Percentiles rank a stretch among this genome's conserved stretches.
Evolutionary conservation across 768 basidiomycete species (phyloP).

Genomic region (Lactarius psammicola): DNA sequence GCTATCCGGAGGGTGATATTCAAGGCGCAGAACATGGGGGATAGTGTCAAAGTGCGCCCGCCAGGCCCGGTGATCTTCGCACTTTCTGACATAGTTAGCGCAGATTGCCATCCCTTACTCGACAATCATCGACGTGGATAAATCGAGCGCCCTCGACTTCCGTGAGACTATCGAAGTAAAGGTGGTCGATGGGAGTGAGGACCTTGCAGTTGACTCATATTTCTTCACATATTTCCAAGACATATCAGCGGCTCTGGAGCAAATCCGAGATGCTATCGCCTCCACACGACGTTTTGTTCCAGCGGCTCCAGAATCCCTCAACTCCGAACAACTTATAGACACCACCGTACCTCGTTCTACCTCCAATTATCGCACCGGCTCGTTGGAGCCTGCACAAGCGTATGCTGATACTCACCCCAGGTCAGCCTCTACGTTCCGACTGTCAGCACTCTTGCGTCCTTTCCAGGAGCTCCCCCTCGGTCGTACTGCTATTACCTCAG

Average conservation of each 20-base stretch:
- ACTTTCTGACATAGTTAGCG: slow-evolving; percentile 4
- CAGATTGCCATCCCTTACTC: slow-evolving; percentile 95
- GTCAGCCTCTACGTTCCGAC: slow-evolving; percentile 51
- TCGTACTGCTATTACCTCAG: slow-evolving; percentile 36
- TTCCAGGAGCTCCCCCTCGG: slow-evolving; percentile 55
- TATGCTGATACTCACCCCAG: slow-evolving; percentile 36
- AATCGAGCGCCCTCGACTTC: slow-evolving; percentile 87
- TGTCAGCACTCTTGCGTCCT: slow-evolving; percentile 65
- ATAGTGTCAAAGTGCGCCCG: slow-evolving; percentile 78
- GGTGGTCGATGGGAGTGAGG: slow-evolving; percentile 78
- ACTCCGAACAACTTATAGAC: slow-evolving; percentile 47
- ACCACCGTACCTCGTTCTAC: slow-evolving; percentile 46
- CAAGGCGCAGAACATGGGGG: slow-evolving; percentile 94
- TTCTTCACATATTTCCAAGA: slow-evolving; percentile 96
- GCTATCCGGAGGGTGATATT: slow-evolving; percentile 92
- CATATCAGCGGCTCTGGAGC: slow-evolving; percentile 69
- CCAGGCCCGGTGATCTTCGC: not conserved
- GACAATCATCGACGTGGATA: slow-evolving; percentile 83
- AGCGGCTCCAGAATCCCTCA: slow-evolving; percentile 31
- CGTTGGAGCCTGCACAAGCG: slow-evolving; percentile 30
- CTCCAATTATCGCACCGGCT: slow-evolving; percentile 11
- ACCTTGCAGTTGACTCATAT: slow-evolving; percentile 79
- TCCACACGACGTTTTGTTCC: slow-evolving; percentile 46
- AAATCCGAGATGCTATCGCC: slow-evolving; percentile 74
- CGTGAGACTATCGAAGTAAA: slow-evolving; percentile 96